A percentile compares a stretch with the other conserved stretches of the same genome.
Evolutionary conservation across 2,329 filamentous ascomycete genomes (phyloP).

Genomic region (Fusarium citri): DNA sequence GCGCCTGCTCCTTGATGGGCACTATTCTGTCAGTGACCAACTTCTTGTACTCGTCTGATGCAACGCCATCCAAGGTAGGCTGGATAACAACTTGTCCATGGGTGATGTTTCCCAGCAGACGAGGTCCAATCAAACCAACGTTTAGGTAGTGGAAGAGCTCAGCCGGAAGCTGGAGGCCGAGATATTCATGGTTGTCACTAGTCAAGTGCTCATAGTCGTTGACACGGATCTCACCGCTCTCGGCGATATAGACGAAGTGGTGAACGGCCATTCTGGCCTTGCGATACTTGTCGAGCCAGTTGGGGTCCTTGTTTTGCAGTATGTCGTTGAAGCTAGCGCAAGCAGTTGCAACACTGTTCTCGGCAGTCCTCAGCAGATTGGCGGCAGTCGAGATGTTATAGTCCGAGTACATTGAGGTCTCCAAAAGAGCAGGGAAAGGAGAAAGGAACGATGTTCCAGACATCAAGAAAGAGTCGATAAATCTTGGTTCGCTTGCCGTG

Average conservation of each 20-base stretch:
- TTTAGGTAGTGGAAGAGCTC: constrained; percentile 94
- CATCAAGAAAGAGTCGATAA: constrained; percentile 86
- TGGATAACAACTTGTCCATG: constrained; percentile 81
- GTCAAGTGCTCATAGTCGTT: constrained; percentile 80
- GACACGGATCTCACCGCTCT: constrained; percentile 80
- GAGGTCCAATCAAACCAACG: constrained; percentile 81
- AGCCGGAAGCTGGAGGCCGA: constrained; percentile 88
- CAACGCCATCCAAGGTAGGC: constrained; percentile 87
- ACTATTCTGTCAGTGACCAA: constrained; percentile 81
- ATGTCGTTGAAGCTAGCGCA: constrained; percentile 86
- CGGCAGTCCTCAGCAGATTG: constrained; percentile 76
- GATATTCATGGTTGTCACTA: constrained; percentile 86
- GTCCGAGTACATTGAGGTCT: constrained; percentile 65
- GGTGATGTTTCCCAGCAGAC: constrained; percentile 84
- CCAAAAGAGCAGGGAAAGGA: constrained; percentile 81
- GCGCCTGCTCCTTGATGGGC: constrained; percentile 78
- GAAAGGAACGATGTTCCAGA: constrained; percentile 84
- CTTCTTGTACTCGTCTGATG: constrained; percentile 82
- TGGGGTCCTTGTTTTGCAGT: constrained; percentile 73
- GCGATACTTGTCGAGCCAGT: constrained; percentile 88
- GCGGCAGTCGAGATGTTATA: constrained; percentile 78
- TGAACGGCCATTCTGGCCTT: constrained; percentile 87
- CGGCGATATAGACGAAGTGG: constrained; percentile 85
- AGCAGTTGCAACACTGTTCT: constrained; percentile 77
- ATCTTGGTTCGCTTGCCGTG: constrained; percentile 74